Evolutionary conservation across 1,284 basidiomycete species (phyloP).

Genomic region (Somion occarium): DNA sequence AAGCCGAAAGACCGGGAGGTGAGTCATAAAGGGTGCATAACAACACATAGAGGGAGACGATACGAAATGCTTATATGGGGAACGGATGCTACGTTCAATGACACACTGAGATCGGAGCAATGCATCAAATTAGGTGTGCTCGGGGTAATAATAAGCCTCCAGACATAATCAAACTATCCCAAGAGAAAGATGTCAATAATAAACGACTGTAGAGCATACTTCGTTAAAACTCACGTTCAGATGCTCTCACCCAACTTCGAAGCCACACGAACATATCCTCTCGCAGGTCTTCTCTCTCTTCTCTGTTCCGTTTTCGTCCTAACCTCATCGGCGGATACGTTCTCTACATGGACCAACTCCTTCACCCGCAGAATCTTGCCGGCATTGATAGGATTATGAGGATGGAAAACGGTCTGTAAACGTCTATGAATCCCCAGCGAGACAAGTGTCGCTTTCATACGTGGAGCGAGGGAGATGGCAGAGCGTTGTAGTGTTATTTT

Average conservation of each 20-base stretch:
- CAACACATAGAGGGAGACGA: too few species aligned
- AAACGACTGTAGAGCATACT: too few species aligned
- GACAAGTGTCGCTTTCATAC: slow-evolving; percentile 67
- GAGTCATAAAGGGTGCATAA: too few species aligned
- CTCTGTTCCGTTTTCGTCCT: slow-evolving; percentile 62
- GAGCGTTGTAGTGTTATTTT: slow-evolving; percentile 83
- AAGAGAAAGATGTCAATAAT: too few species aligned
- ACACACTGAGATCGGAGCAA: too few species aligned
- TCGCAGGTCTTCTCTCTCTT: slow-evolving; percentile 53
- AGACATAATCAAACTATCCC: too few species aligned
- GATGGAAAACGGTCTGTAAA: slow-evolving; percentile 78
- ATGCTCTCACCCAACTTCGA: not conserved
- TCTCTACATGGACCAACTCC: slow-evolving; percentile 84
- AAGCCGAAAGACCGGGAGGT: too few species aligned
- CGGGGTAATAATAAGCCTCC: too few species aligned
- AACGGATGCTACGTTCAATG: too few species aligned
- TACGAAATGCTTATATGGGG: too few species aligned
- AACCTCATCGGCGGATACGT: slow-evolving; percentile 63
- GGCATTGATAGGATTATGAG: slow-evolving; percentile 66
- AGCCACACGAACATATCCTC: slow-evolving; percentile 59
- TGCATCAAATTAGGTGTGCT: too few species aligned
- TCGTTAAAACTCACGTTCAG: too few species aligned
- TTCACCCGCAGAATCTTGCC: slow-evolving; percentile 82
- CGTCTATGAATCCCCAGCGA: slow-evolving; percentile 77
- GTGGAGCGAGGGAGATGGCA: slow-evolving; percentile 72